A percentile compares a stretch with the other conserved stretches of the same genome.
phyloP scores from a whole-genome alignment of 2,329 filamentous ascomycete genomes.

The Fusarium palustre region DNA sequence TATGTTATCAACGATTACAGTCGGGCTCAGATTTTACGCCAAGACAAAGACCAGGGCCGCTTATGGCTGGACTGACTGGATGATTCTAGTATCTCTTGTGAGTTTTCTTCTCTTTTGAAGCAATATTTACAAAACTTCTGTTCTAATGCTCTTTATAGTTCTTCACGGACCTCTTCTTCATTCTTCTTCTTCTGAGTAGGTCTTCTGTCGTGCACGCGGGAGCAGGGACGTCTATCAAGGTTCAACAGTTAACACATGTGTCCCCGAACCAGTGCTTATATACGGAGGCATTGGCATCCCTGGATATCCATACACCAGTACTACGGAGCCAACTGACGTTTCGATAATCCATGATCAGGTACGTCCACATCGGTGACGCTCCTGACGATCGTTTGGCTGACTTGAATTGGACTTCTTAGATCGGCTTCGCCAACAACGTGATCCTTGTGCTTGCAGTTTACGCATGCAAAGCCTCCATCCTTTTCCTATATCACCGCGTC shows the following conservation, averaged over 20 bases:
- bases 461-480: conserved; percentile 12
- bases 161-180: conserved; percentile 4
- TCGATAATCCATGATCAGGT: conserved; percentile 13
- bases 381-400: not conserved
- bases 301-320: conserved; percentile 18
- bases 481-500: conserved; percentile 13
- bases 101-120: rapidly evolving
- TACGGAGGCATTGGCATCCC: conserved; percentile 15
- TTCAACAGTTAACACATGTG: not conserved
- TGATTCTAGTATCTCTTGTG: conserved; percentile 9
- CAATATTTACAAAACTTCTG: rapidly evolving
- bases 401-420: not conserved
- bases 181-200: conserved; percentile 14
- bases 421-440: conserved; percentile 8
- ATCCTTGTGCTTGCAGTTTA: conserved; percentile 13
- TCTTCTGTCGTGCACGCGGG: rapidly evolving
- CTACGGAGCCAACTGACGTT: conserved; percentile 14
- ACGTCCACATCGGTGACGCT: rapidly evolving
- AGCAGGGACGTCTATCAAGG: rapidly evolving
- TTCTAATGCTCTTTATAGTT: not conserved
- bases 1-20: not conserved
- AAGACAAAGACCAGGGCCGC: conserved; percentile 10
- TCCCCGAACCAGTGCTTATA: not conserved
- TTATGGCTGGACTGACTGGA: conserved; percentile 25
- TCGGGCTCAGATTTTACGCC: conserved; percentile 15